Evolutionary conservation across 306 rosid genomes (phyloP).

Genomic region (Prosopis cineraria): DNA sequence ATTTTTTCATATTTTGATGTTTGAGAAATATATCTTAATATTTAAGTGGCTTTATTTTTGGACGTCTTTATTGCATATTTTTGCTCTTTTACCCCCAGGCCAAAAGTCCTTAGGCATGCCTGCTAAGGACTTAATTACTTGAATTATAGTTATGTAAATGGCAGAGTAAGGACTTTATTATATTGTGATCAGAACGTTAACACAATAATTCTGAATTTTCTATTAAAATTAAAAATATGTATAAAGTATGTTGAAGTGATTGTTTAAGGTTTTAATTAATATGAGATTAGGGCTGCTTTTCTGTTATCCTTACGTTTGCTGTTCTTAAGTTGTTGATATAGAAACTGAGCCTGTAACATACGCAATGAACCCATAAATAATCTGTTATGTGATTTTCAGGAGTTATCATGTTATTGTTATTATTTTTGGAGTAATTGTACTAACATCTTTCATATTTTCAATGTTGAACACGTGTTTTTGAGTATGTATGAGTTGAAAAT

Average conservation of each 20-base stretch:
- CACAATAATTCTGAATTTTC: background rate
- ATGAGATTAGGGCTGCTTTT: background rate
- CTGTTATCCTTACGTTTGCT: background rate
- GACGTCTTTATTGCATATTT: background rate
- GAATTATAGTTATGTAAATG: constrained; percentile 7
- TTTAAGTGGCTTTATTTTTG: constrained; percentile 8
- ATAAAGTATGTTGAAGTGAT: background rate
- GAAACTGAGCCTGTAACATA: background rate
- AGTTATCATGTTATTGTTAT: background rate
- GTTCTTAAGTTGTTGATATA: constrained; percentile 12
- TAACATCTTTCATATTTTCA: background rate
- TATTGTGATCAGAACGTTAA: background rate
- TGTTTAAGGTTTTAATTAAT: background rate
- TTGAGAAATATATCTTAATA: constrained; percentile 21
- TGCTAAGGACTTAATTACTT: constrained; percentile 27
- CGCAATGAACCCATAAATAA: constrained; percentile 8
- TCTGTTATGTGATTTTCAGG: background rate
- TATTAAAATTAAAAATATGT: background rate
- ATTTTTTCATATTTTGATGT: constrained; percentile 23
- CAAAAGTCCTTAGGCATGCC: constrained; percentile 10
- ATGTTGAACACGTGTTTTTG: background rate
- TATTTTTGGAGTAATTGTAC: background rate
- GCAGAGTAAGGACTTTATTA: background rate
- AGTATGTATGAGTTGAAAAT: constrained; percentile 7
- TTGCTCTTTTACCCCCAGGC: constrained; percentile 11